Evolutionary conservation across 1,284 basidiomycete genomes (phyloP), one percentile per base, ranked within the genome.

Genomic region (Dichomitus squalens): DNA sequence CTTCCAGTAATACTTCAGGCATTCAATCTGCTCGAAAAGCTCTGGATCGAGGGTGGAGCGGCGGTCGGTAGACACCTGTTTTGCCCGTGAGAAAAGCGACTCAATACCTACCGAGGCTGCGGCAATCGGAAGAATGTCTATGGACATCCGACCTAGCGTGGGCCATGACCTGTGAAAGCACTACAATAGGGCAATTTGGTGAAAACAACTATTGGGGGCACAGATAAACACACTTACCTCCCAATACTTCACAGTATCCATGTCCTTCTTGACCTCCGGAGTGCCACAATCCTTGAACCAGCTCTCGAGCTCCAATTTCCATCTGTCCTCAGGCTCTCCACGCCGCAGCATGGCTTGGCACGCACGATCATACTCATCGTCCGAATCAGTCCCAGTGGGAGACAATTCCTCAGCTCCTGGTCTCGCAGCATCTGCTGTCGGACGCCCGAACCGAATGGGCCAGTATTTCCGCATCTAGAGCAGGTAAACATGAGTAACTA

Each of bases 1-100:
- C 14, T 44, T 35, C 55, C 54, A 55, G 29, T 55, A 33, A n/a
- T 50, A 34, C 4, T 43, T 20, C 11, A 55, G 33, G 25, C 53
- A 55, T 27, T 50, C 25, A 4, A 55, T 7, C 25, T 43, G 48
- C 35, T 55, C 39, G 25, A 70, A 67, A 27, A 1, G 35, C 1
- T 36, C 38, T 2, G 46, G 46, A 5, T 38, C 27, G 3, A 54
- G 39, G 5, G 8, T 23, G 6, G 40, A 38, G 39, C 48, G 40
- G 0, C 53, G 21, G 23, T 36, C 48, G 0, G 48, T 49, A 0
- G 38, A 18, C 0, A 54, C 46, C 35, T 54, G 35, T 5, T 41
- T 41, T 5, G 36, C 53, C n/a, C 11, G 46, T 4, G 36, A 54
- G 36, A 54, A 54, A 1, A 54, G 29, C 2, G 25, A 29, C 38